Evolutionary conservation across 2,329 filamentous ascomycete genomes (phyloP).

Genomic region (Tolypocladium cylindrosporum): DNA sequence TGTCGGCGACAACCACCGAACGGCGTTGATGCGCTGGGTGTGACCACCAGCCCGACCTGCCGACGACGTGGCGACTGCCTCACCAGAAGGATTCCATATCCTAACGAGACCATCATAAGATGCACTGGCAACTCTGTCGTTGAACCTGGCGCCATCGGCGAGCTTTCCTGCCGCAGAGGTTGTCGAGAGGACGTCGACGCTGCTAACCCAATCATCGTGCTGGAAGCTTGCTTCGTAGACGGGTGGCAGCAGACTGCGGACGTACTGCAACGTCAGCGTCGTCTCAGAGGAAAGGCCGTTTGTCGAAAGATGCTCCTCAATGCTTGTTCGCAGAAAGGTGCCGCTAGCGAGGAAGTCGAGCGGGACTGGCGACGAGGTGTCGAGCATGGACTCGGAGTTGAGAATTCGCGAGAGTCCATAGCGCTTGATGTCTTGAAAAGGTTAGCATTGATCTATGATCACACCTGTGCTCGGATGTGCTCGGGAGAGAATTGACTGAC

Average conservation of each 20-base stretch:
- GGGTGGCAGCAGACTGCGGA: constrained; percentile 82
- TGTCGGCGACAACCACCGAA: constrained; percentile 68
- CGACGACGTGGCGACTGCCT: constrained; percentile 68
- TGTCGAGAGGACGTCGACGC: constrained; percentile 68
- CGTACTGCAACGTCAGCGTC: constrained; percentile 83
- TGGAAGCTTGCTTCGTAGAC: constrained; percentile 85
- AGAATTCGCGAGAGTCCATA: constrained; percentile 62
- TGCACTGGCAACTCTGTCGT: constrained; percentile 66
- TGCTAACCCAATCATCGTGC: constrained; percentile 95
- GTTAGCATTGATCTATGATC: constrained; percentile 1
- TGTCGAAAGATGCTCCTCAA: constrained; percentile 80
- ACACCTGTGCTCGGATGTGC: neutral
- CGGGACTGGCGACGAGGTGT: constrained; percentile 55
- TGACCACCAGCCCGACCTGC: constrained; percentile 61
- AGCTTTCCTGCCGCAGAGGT: constrained; percentile 49
- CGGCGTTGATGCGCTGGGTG: constrained; percentile 67
- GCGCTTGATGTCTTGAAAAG: constrained; percentile 49
- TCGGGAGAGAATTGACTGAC: constrained; percentile 21
- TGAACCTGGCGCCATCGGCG: constrained; percentile 21
- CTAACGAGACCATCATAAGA: constrained; percentile 85
- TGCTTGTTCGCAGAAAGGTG: constrained; percentile 76
- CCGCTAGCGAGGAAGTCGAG: constrained; percentile 96
- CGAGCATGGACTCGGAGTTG: constrained; percentile 63
- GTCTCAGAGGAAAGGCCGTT: constrained; percentile 86
- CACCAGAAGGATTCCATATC: constrained; percentile 84